Evolutionary conservation across 768 basidiomycete species (phyloP).

Genomic region (Clavulina sp.): DNA sequence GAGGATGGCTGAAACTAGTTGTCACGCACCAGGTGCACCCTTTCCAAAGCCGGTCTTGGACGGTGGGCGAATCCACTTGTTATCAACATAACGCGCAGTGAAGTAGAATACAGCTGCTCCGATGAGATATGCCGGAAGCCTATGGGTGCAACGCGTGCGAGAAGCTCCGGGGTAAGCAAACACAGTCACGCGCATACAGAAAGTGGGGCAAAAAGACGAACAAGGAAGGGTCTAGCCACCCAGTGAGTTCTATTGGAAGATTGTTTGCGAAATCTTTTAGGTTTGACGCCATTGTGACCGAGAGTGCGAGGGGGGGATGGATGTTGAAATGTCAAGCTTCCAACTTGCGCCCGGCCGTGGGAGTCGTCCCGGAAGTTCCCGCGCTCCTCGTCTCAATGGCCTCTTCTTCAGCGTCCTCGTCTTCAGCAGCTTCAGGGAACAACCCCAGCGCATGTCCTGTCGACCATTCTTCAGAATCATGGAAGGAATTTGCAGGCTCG

Average conservation of each 20-base stretch:
- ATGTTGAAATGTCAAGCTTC: too few species aligned
- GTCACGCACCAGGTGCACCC: neutral
- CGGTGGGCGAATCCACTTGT: neutral
- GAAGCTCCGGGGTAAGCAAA: neutral
- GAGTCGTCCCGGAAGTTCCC: too few species aligned
- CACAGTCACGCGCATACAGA: too few species aligned
- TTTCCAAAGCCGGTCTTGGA: conserved; percentile 2
- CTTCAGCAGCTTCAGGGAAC: too few species aligned
- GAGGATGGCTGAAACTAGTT: too few species aligned
- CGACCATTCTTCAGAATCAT: neutral
- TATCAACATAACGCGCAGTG: neutral
- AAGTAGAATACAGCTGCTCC: neutral
- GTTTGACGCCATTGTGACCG: too few species aligned
- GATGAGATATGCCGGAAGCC: neutral
- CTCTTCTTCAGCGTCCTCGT: too few species aligned
- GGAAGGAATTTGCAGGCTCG: neutral
- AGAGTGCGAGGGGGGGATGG: too few species aligned
- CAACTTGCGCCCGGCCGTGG: too few species aligned
- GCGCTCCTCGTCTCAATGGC: too few species aligned
- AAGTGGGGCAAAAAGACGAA: neutral
- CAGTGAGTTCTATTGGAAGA: neutral
- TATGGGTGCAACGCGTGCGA: neutral
- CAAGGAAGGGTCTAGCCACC: neutral
- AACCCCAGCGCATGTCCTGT: neutral
- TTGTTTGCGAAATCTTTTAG: neutral